Base-by-base conservation (phyloP, 2,329 filamentous ascomycete genomes). In the Xylariomycetidae sp. region DNA sequence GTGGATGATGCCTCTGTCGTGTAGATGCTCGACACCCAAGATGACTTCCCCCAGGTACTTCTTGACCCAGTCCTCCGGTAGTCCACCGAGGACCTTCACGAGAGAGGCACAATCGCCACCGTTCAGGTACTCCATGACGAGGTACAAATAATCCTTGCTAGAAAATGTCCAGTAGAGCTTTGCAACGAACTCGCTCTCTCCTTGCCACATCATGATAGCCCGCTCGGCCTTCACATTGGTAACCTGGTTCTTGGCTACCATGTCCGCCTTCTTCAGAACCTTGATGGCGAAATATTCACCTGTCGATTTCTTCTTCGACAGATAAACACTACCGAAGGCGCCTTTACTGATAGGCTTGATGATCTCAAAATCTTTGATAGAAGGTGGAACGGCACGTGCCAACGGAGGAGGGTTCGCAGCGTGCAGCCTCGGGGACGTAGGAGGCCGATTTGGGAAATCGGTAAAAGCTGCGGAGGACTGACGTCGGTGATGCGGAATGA, bases 151-250 rank as follows among this genome's bases (percentile, higher is more conserved):
- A 55, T 98, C 92, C 56, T 98, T 98, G 71, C 90, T 98, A 4
- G 92, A 95, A 55, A 98, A 98, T 0, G 92, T 98, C 94, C 94
- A 98, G 65, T 97, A 98, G 10, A 98, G 74, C 66, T 98, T 98
- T 16, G 92, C 92, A 37, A 98, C 92, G 58, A 98, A 98, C 40
- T 98, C 92, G 58, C 94, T 98, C 61, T 97, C 88, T 15, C 92
- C 92, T 64, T 98, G 92, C 87, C 92, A 97, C 92, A 98, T 98
- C 92, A 98, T 97, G 56, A 98, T 98, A 15, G 94, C 94, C 46
- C 92, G 79, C 63, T 98, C 92, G 7, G 94, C 92, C 63, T 98
- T 97, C 53, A 98, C 92, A 54, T 98, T 98, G 48, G 92, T 95
- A 49, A 98, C 89, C 58, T 98, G 92, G 58, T 98, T 98, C 64